Evolutionary conservation across 1,139 yeast species (phyloP).

Genomic region (Blastobotrys capitulatus): DNA sequence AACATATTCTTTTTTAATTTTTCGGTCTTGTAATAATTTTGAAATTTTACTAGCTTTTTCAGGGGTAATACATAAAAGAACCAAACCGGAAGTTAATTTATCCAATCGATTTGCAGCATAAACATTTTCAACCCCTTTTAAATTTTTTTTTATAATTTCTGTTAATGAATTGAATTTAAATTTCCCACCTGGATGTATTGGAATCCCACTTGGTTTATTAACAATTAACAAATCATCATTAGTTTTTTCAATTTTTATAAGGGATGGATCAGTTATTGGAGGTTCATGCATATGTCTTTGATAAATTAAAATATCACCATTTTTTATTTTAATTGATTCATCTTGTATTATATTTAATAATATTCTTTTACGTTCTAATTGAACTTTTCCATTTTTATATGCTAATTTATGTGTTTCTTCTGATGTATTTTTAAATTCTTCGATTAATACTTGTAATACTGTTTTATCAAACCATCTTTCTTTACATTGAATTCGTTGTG

Average conservation of each 20-base stretch:
- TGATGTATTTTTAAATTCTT: slow-evolving; percentile 77
- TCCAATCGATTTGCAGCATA: slow-evolving; percentile 56
- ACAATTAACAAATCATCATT: slow-evolving; percentile 52
- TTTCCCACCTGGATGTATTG: slow-evolving; percentile 88
- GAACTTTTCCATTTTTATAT: slow-evolving; percentile 9
- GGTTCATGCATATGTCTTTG: slow-evolving; percentile 87
- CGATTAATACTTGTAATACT: slow-evolving; percentile 68
- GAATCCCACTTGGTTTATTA: slow-evolving; percentile 91
- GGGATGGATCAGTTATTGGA: slow-evolving; percentile 63
- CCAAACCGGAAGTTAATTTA: slow-evolving; percentile 83
- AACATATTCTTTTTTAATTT: slow-evolving; percentile 72
- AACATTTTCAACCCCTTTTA: slow-evolving; percentile 14
- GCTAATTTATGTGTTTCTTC: slow-evolving; percentile 33
- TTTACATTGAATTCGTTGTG: slow-evolving; percentile 84
- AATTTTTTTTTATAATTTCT: slow-evolving; percentile 7
- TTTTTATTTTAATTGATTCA: slow-evolving; percentile 24
- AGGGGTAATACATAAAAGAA: slow-evolving; percentile 80
- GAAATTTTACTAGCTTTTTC: slow-evolving; percentile 72
- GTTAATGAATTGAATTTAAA: slow-evolving; percentile 71
- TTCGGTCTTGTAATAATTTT: slow-evolving; percentile 62
- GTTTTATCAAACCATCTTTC: slow-evolving; percentile 81
- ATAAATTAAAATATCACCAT: slow-evolving; percentile 85
- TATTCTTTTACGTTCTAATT: slow-evolving; percentile 8
- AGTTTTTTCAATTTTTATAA: slow-evolving; percentile 70
- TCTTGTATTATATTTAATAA: neutral